These are phyloP conservation scores for Phaseolus lunatus DNA, from an alignment of 306 rosid species.

Conservation along the genomic window DNA sequence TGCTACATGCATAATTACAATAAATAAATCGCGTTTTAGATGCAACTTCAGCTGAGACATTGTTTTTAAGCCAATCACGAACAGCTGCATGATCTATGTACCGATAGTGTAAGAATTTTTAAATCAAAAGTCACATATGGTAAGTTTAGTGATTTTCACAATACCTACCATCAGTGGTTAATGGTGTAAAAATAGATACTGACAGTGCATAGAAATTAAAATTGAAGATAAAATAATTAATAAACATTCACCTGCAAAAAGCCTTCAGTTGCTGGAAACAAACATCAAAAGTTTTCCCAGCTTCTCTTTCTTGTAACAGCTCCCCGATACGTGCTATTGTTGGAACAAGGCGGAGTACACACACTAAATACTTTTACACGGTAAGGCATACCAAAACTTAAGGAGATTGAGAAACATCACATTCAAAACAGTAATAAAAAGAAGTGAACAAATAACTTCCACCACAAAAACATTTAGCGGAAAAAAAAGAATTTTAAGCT, in stretches of 20 bases:
- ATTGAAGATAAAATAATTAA: conserved; percentile 18
- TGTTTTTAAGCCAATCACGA: conserved; percentile 92
- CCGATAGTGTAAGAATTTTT: too few species aligned
- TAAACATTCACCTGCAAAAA: conserved; percentile 61
- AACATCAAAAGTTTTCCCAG: conserved; percentile 93
- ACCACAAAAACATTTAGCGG: background rate
- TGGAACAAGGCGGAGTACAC: too few species aligned
- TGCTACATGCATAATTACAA: conserved; percentile 31
- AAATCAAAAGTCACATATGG: too few species aligned
- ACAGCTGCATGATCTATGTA: conserved; percentile 57
- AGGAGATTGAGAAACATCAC: too few species aligned
- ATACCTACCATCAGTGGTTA: background rate
- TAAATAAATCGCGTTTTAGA: conserved; percentile 91
- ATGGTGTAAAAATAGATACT: background rate
- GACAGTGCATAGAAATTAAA: background rate
- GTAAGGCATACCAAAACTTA: too few species aligned
- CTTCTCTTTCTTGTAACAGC: conserved; percentile 87
- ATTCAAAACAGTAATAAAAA: conserved; percentile 14
- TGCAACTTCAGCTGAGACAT: conserved; percentile 86
- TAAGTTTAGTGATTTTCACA: background rate
- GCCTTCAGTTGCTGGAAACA: conserved; percentile 87
- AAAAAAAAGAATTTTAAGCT: background rate
- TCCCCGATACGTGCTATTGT: conserved; percentile 94
- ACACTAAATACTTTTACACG: too few species aligned
- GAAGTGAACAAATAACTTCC: conserved; percentile 15